Percentiles rank a stretch among this genome's conserved stretches.
Evolutionary conservation across 306 rosid species (phyloP).

Genomic region (Ormosia semicastrata): DNA sequence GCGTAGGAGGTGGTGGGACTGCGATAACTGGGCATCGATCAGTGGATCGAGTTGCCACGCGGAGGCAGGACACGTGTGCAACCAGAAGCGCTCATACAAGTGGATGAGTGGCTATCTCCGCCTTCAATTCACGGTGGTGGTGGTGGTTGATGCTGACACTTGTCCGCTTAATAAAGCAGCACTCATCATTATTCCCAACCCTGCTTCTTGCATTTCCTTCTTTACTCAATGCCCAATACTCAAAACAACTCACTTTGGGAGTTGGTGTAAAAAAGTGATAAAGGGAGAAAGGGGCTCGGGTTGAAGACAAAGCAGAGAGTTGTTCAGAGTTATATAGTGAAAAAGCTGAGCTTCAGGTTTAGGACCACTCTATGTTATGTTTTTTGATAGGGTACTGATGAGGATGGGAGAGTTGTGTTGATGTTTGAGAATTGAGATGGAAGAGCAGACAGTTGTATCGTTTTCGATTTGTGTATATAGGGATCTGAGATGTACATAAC

Average conservation of each 20-base stretch:
- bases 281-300: background rate
- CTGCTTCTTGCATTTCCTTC: constrained; percentile 67
- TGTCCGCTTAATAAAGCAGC: constrained; percentile 36
- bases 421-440: background rate
- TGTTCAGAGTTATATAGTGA: background rate
- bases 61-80: constrained; percentile 84
- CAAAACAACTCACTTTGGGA: background rate
- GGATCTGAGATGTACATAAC: constrained; percentile 73
- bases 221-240: too few relatives aligned
- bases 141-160: constrained; percentile 32
- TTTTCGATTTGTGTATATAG: constrained; percentile 41
- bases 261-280: background rate
- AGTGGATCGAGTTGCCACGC: constrained; percentile 90
- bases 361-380: constrained; percentile 47
- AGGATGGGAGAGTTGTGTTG: background rate
- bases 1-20: constrained; percentile 75
- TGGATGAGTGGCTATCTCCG: constrained; percentile 90
- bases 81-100: constrained; percentile 76
- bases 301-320: background rate
- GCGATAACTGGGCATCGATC: constrained; percentile 90
- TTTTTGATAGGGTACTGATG: background rate
- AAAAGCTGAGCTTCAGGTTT: background rate
- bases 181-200: constrained; percentile 66
- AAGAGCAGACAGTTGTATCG: constrained; percentile 18
- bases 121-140: constrained; percentile 48